A percentile compares a stretch with the other conserved stretches of the same genome.
phyloP scores from a whole-genome alignment of 805 yeast genomes.

The Pichia manshurica region DNA sequence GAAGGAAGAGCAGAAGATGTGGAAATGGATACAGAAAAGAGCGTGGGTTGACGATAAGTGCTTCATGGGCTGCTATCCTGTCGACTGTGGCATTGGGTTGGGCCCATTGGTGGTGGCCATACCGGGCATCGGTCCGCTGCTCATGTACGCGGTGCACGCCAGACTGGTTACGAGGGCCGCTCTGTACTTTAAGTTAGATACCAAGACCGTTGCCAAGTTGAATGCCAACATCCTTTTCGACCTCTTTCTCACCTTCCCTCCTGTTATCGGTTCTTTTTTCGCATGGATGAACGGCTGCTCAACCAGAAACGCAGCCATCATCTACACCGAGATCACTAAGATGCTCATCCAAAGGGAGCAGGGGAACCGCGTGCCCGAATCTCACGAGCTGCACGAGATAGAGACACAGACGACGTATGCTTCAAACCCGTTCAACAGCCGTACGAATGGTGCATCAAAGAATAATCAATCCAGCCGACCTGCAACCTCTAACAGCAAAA shows the following conservation, averaged over 20 bases:
- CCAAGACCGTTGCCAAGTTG: constrained; percentile 56
- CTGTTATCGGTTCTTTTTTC: constrained; percentile 70
- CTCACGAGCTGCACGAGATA: too few relatives aligned
- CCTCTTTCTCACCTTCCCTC: constrained; percentile 68
- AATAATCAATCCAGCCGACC: too few relatives aligned
- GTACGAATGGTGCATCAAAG: too few relatives aligned
- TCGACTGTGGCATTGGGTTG: constrained; percentile 71
- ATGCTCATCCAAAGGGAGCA: constrained; percentile 16
- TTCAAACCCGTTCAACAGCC: too few relatives aligned
- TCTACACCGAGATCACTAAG: constrained; percentile 41
- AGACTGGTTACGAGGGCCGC: constrained; percentile 59
- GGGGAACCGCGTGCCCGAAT: too few relatives aligned
- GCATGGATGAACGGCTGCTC: constrained; percentile 83
- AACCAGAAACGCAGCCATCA: constrained; percentile 80
- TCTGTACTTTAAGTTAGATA: constrained; percentile 51
- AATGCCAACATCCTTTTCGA: constrained; percentile 73
- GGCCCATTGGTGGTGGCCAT: constrained; percentile 62
- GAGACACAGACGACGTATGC: too few relatives aligned
- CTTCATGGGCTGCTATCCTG: constrained; percentile 70
- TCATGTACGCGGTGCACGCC: constrained; percentile 75
- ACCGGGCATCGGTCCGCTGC: constrained; percentile 80
- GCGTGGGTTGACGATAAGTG: constrained; percentile 90
- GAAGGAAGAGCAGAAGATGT: constrained; percentile 54
- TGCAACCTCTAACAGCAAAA: too few relatives aligned
- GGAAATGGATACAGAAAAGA: constrained; percentile 65